Evolutionary conservation across 345 rosid genomes (phyloP).

Genomic region (Balakata baccata): DNA sequence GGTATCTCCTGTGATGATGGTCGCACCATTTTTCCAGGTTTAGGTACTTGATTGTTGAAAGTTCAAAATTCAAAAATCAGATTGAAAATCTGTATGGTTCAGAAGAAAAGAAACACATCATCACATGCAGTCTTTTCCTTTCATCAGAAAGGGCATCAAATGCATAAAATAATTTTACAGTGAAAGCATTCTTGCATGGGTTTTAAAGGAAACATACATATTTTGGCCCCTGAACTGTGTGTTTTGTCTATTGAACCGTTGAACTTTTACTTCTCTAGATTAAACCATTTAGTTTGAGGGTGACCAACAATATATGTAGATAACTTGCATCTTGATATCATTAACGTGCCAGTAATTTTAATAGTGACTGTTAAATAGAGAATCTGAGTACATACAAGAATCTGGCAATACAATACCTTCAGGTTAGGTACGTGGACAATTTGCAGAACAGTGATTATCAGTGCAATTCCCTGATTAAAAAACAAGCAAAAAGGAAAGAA

Average conservation of each 20-base stretch:
- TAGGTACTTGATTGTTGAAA: neutral
- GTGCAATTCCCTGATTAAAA: slow-evolving; percentile 74
- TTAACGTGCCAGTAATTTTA: neutral
- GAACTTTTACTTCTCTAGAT: neutral
- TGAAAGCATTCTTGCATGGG: no score
- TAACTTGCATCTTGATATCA: neutral
- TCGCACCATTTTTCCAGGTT: neutral
- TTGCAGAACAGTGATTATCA: slow-evolving; percentile 91
- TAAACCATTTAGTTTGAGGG: neutral
- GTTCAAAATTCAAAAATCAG: neutral
- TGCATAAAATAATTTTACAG: no score
- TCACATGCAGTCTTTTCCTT: neutral
- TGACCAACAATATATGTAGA: neutral
- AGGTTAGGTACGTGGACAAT: slow-evolving; percentile 95
- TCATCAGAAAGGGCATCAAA: no score
- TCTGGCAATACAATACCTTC: slow-evolving; percentile 53
- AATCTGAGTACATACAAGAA: neutral
- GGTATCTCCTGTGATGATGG: no score
- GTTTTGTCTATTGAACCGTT: no score
- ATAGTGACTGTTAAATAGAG: neutral
- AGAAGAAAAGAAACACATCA: neutral
- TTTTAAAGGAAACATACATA: no score
- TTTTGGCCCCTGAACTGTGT: no score
- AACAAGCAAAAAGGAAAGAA: slow-evolving; percentile 16
- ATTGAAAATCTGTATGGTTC: neutral